Evolutionary conservation across 257 asterid species (phyloP).

Genomic region (Fraxinus cuspidata): DNA sequence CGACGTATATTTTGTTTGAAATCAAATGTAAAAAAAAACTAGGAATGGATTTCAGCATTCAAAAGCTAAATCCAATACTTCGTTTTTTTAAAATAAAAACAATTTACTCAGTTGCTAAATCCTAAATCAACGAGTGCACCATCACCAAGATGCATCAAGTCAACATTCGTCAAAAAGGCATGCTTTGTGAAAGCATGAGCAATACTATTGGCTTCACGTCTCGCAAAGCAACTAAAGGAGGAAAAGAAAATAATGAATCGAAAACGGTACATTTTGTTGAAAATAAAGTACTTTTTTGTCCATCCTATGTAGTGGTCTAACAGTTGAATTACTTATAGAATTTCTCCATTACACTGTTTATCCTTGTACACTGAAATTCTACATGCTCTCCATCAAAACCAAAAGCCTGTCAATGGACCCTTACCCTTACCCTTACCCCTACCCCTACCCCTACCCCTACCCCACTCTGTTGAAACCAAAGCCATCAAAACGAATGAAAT

Average conservation of each 20-base stretch:
- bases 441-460: conserved; percentile 10
- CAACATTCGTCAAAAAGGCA: neutral
- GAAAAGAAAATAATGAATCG: neutral
- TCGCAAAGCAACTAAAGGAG: neutral
- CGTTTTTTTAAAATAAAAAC: too few relatives aligned
- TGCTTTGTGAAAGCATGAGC: neutral
- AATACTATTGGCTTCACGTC: neutral
- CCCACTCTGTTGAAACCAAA: conserved; percentile 48
- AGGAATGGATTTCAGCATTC: too few relatives aligned
- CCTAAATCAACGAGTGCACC: neutral
- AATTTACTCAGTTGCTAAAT: neutral
- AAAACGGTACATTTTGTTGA: neutral
- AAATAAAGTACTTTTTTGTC: neutral
- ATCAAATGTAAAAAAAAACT: too few relatives aligned
- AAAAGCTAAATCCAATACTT: too few relatives aligned
- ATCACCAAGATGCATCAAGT: neutral
- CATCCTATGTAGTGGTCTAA: neutral
- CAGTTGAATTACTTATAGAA: neutral
- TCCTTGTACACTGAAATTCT: conserved; percentile 30
- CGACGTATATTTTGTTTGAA: neutral
- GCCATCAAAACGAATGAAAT: conserved; percentile 25
- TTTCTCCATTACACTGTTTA: conserved; percentile 37
- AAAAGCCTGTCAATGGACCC: conserved; percentile 43
- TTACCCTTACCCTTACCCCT: neutral
- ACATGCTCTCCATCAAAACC: conserved; percentile 45